Percentiles rank a stretch among this genome's conserved stretches.
These are phyloP conservation scores for Suillus hirtellus DNA, from an alignment of 768 basidiomycete genomes.

Conservation along the genomic window DNA sequence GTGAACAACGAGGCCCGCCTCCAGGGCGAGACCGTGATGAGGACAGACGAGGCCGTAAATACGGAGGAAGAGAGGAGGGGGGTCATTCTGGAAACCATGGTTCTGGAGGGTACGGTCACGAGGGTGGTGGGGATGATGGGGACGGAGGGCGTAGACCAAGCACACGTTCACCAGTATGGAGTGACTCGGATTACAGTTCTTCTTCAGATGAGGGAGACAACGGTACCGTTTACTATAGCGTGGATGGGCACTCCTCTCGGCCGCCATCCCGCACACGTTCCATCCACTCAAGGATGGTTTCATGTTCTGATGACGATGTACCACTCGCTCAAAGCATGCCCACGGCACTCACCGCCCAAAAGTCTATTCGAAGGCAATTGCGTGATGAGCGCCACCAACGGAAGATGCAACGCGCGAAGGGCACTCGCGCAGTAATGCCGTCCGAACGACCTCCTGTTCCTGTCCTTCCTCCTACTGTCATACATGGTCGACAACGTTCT, in stretches of 20 bases:
- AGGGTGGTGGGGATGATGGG: conserved; percentile 41
- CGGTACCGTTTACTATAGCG: conserved; percentile 43
- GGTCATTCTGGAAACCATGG: conserved; percentile 21
- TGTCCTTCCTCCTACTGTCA: conserved; percentile 24
- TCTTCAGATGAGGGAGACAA: conserved; percentile 46
- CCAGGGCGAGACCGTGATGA: conserved; percentile 14
- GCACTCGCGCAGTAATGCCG: conserved; percentile 22
- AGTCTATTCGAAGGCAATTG: conserved; percentile 72
- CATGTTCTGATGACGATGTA: conserved; percentile 67
- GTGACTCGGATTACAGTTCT: conserved; percentile 34
- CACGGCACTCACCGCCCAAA: conserved; percentile 79
- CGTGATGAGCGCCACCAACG: conserved; percentile 65
- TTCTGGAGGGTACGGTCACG: conserved; percentile 27
- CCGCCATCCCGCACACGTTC: conserved; percentile 24
- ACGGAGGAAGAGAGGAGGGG: conserved; percentile 15
- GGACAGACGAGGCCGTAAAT: conserved; percentile 14
- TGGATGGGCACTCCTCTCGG: conserved; percentile 31
- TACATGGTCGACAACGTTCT: conserved; percentile 33
- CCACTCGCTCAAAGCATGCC: conserved; percentile 85
- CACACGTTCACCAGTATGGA: conserved; percentile 35
- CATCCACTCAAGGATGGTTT: conserved; percentile 19
- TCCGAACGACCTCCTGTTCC: conserved; percentile 21
- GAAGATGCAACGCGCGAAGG: conserved; percentile 46
- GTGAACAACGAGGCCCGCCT: conserved; percentile 16
- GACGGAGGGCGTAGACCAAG: conserved; percentile 35